A percentile compares a stretch with the other conserved stretches of the same genome.
These are phyloP conservation scores for Psilocybe cubensis DNA, from an alignment of 768 basidiomycete species.

Conservation along the genomic window DNA sequence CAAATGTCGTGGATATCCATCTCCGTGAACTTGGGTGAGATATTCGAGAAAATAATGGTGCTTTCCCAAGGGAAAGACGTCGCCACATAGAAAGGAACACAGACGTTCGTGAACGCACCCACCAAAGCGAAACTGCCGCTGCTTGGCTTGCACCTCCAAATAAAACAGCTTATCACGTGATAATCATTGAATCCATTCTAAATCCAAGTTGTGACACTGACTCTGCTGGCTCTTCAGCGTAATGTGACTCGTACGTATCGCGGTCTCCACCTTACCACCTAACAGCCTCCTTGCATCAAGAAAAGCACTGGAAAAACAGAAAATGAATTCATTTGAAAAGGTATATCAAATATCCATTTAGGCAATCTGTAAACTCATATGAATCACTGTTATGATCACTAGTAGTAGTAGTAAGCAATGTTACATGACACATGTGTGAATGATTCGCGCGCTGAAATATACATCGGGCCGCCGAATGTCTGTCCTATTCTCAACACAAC, in stretches of 20 bases:
- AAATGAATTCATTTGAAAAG: too few species aligned
- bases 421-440: background rate
- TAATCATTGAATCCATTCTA: too few species aligned
- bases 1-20: conserved; percentile 27
- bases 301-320: too few species aligned
- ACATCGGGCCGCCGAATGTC: background rate
- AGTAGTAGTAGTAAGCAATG: background rate
- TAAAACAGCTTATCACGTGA: too few species aligned
- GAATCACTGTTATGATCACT: too few species aligned
- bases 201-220: too few species aligned
- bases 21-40: conserved; percentile 9
- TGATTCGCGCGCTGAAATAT: background rate
- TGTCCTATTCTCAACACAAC: background rate
- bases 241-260: background rate
- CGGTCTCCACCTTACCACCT: too few species aligned
- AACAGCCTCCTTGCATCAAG: too few species aligned
- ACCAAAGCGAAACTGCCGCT: background rate
- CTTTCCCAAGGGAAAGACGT: conserved; percentile 6
- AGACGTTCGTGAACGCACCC: background rate
- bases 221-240: too few species aligned
- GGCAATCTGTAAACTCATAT: too few species aligned
- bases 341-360: too few species aligned
- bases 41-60: background rate
- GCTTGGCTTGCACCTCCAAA: background rate
- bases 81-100: conserved; percentile 17